phyloP scores from a whole-genome alignment of 2,329 filamentous ascomycete species.

The Triangularia verruculosa region DNA sequence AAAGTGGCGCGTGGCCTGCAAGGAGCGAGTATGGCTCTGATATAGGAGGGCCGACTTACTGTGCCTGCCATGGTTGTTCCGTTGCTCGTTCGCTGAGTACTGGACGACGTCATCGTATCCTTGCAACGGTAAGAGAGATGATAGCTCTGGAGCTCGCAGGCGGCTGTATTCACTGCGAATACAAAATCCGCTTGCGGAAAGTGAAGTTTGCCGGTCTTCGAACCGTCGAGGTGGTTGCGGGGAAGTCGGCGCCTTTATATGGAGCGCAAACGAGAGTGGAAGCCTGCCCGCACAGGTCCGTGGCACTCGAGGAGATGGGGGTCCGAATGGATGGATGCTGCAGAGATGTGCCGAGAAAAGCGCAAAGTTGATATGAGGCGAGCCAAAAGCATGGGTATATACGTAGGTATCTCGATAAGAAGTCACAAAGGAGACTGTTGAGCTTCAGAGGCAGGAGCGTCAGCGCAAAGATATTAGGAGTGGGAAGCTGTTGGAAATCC shows the following conservation, averaged over 20 bases:
- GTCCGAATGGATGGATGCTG: slow-evolving; percentile 11
- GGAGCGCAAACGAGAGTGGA: slow-evolving; percentile 15
- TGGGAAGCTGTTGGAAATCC: slow-evolving; percentile 13
- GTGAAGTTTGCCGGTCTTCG: not conserved
- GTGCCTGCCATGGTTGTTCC: slow-evolving; percentile 35
- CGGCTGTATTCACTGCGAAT: not conserved
- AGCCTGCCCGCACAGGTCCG: slow-evolving; percentile 17
- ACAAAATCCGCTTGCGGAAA: not conserved
- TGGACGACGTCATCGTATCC: slow-evolving; percentile 32
- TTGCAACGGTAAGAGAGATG: not conserved
- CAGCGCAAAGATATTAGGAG: slow-evolving; percentile 18
- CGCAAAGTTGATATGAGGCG: not conserved
- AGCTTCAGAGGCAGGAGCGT: slow-evolving; percentile 12
- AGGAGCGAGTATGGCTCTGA: not conserved
- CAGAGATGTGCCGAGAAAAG: not conserved
- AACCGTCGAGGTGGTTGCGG: not conserved
- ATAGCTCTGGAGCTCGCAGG: not conserved
- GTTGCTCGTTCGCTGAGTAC: slow-evolving; percentile 32
- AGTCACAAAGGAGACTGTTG: not conserved
- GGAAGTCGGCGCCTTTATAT: slow-evolving; percentile 5
- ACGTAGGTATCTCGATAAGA: slow-evolving; percentile 12
- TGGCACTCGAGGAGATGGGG: slow-evolving; percentile 6
- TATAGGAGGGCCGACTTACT: slow-evolving; percentile 33
- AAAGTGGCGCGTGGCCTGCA: not conserved
- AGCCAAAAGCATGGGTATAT: slow-evolving; percentile 10